Percentiles rank a stretch among this genome's conserved stretches.
Conservation (phyloP, 2,329 filamentous ascomycete genomes). For the Penicillium digitatum region DNA sequence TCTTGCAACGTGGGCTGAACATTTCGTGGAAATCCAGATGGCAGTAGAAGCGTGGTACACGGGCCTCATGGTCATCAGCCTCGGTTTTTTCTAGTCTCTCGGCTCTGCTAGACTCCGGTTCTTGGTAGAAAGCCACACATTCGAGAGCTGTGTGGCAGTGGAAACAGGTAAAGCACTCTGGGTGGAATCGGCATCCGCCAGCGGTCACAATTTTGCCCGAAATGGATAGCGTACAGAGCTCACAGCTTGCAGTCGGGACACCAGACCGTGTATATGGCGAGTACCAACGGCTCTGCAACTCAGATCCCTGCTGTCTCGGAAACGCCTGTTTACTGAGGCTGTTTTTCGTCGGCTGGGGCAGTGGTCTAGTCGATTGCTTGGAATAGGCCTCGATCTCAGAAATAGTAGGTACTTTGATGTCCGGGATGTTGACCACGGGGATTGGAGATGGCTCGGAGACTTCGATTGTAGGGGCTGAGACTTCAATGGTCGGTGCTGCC, state of each 20-base stretch:
- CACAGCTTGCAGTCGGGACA: constrained; percentile 67
- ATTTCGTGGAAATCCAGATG: constrained; percentile 98
- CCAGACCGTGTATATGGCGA: constrained; percentile 46
- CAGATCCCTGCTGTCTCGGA: constrained; percentile 37
- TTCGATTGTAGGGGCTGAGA: constrained; percentile 41
- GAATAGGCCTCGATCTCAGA: constrained; percentile 30
- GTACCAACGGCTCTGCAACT: constrained; percentile 35
- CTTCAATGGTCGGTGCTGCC: constrained; percentile 33
- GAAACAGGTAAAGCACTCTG: constrained; percentile 86
- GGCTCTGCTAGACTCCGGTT: constrained; percentile 68
- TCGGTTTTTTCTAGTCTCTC: constrained; percentile 68
- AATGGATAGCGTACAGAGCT: constrained; percentile 78
- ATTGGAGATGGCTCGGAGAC: constrained; percentile 40
- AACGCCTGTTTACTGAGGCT: constrained; percentile 25
- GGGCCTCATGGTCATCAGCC: constrained; percentile 57
- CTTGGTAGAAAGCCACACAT: constrained; percentile 92
- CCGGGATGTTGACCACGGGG: constrained; percentile 51
- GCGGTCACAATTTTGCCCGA: constrained; percentile 86
- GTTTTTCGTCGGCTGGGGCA: constrained; percentile 16
- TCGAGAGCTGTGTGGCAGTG: constrained; percentile 84
- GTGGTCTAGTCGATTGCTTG: constrained; percentile 13
- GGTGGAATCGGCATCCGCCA: constrained; percentile 79
- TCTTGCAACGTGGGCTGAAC: constrained; percentile 89
- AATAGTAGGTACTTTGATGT: constrained; percentile 41
- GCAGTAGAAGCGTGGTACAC: constrained; percentile 81